These are phyloP conservation scores for Penicillium sp. DNA, from an alignment of 2,329 filamentous ascomycete species.

Conservation along the genomic window DNA sequence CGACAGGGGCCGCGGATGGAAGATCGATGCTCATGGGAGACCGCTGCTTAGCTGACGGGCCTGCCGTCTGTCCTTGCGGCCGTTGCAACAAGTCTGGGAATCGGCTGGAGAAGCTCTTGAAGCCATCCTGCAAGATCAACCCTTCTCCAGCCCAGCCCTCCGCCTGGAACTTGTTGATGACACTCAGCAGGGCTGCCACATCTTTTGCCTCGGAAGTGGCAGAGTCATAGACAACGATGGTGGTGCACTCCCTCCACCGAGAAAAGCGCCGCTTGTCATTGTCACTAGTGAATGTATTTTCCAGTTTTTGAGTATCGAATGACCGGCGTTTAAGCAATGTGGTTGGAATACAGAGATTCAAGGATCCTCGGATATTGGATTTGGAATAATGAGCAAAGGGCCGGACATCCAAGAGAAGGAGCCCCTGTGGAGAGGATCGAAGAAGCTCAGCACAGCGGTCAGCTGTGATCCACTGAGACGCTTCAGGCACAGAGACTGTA, in stretches of 20 bases:
- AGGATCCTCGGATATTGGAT: constrained; percentile 72
- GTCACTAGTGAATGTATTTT: constrained; percentile 77
- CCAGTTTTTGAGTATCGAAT: constrained; percentile 83
- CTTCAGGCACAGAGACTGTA: neutral
- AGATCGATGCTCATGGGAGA: constrained; percentile 53
- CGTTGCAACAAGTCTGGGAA: constrained; percentile 55
- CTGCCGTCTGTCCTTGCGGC: constrained; percentile 29
- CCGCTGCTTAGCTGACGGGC: constrained; percentile 44
- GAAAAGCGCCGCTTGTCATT: constrained; percentile 71
- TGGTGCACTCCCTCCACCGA: constrained; percentile 69
- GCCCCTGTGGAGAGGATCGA: constrained; percentile 48
- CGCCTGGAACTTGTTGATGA: constrained; percentile 85
- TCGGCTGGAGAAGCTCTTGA: constrained; percentile 67
- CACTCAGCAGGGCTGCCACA: constrained; percentile 75
- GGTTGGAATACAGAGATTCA: constrained; percentile 94
- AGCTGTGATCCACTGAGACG: constrained; percentile 47
- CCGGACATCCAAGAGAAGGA: constrained; percentile 80
- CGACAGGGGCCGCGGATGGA: constrained; percentile 69
- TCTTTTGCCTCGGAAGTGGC: constrained; percentile 76
- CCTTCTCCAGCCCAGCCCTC: constrained; percentile 77
- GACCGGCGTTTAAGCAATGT: constrained; percentile 87
- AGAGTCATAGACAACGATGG: constrained; percentile 85
- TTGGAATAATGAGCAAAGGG: constrained; percentile 79
- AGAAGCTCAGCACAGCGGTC: constrained; percentile 59
- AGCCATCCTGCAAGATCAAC: constrained; percentile 79